phyloP scores from a whole-genome alignment of 441 rosid species.

The Metrosideros polymorpha region DNA sequence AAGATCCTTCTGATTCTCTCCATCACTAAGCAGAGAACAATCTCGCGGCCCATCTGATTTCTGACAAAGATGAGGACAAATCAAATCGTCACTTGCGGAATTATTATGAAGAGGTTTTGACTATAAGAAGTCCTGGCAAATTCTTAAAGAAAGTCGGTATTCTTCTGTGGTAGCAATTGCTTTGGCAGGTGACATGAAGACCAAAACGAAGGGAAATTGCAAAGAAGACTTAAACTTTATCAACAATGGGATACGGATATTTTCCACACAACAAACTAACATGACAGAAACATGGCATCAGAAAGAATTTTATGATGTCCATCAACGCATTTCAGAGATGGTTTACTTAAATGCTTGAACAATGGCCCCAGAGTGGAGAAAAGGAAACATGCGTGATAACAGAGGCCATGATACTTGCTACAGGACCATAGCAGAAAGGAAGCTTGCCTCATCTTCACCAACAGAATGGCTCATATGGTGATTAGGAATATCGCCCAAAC shows the following conservation, averaged over 20 bases:
- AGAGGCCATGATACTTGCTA: neutral
- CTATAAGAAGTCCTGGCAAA: neutral
- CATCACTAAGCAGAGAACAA: slow-evolving; percentile 47
- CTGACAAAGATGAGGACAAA: slow-evolving; percentile 22
- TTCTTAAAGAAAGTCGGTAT: neutral
- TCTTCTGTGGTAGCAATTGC: neutral
- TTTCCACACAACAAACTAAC: no score
- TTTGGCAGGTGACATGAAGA: neutral
- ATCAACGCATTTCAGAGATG: neutral
- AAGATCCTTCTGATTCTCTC: slow-evolving; percentile 48
- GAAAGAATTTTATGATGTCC: no score
- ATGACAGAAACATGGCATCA: no score
- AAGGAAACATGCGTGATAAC: neutral
- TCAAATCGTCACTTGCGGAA: neutral
- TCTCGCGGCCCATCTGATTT: slow-evolving; percentile 43
- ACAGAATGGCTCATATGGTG: slow-evolving; percentile 63
- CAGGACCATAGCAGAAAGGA: neutral
- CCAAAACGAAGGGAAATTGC: neutral
- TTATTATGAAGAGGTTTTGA: slow-evolving; percentile 1
- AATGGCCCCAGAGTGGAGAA: neutral
- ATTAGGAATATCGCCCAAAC: slow-evolving; percentile 47
- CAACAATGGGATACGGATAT: no score
- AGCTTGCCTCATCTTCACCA: slow-evolving; percentile 72
- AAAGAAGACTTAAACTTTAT: neutral
- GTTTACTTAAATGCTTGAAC: neutral